These are phyloP conservation scores for Periglandula ipomoeae DNA, from an alignment of 2,329 filamentous ascomycete species.

Conservation along the genomic window DNA sequence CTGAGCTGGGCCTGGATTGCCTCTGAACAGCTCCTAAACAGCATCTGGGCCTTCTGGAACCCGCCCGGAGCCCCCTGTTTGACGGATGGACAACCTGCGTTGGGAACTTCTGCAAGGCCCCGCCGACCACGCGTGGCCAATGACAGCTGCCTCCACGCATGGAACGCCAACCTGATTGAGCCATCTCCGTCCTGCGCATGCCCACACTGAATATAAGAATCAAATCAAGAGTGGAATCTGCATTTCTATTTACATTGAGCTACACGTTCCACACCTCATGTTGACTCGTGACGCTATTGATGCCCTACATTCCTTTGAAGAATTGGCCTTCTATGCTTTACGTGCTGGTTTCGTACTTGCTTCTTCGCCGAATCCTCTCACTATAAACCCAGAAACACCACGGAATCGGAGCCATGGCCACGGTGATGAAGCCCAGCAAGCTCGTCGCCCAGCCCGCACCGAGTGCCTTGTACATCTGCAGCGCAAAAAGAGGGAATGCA, in stretches of 20 bases:
- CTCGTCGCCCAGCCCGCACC: slow-evolving; percentile 36
- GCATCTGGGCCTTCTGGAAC: not conserved
- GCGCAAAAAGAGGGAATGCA: slow-evolving; percentile 38
- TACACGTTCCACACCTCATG: no score
- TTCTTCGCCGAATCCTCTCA: slow-evolving; percentile 14
- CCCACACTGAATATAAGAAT: no score
- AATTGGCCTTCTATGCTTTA: slow-evolving; percentile 2
- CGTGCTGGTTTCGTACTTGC: slow-evolving; percentile 18
- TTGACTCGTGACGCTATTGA: not conserved
- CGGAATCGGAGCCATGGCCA: slow-evolving; percentile 28
- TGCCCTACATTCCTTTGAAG: not conserved
- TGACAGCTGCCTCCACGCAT: not conserved
- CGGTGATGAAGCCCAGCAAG: slow-evolving; percentile 29
- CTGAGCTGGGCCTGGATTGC: no score
- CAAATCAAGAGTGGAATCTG: no score
- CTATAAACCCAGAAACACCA: slow-evolving; percentile 19
- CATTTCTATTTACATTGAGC: no score
- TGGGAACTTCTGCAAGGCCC: no score
- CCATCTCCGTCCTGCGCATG: no score
- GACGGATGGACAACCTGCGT: no score
- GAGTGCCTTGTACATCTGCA: slow-evolving; percentile 30
- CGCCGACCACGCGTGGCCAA: no score
- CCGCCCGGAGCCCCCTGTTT: not conserved
- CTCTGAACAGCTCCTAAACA: no score
- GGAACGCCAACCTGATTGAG: no score